Evolutionary conservation across 805 yeast genomes (phyloP).

Genomic region (Ogataea pignaliae): DNA sequence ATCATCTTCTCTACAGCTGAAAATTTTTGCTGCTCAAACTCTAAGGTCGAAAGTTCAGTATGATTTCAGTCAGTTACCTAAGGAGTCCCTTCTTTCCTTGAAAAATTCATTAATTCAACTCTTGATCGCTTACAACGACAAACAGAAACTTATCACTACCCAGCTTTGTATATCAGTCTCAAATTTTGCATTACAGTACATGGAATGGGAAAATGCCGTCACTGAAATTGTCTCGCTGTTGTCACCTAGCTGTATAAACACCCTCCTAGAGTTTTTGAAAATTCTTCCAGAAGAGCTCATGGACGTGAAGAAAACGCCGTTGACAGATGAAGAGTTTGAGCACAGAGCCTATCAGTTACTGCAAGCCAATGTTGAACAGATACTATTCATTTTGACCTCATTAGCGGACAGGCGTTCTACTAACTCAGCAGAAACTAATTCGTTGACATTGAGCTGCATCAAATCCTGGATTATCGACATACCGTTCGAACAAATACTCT

Average conservation of each 20-base stretch:
- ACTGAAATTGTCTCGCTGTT: constrained; percentile 57
- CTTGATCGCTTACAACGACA: constrained; percentile 44
- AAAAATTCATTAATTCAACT: constrained; percentile 64
- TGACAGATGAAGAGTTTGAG: constrained; percentile 77
- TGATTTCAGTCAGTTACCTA: constrained; percentile 76
- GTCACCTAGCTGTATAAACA: constrained; percentile 37
- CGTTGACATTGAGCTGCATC: constrained; percentile 65
- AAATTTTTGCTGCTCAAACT: constrained; percentile 89
- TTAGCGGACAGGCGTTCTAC: constrained; percentile 31
- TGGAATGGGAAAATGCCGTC: constrained; percentile 69
- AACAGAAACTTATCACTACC: constrained; percentile 59
- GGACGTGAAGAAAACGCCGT: constrained; percentile 69
- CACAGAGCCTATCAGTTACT: constrained; percentile 60
- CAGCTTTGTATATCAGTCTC: constrained; percentile 82
- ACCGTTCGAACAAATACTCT: constrained; percentile 64
- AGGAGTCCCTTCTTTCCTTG: constrained; percentile 50
- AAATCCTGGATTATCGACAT: constrained; percentile 90
- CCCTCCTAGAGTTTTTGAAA: constrained; percentile 73
- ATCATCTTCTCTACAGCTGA: constrained; percentile 44
- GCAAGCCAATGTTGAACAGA: constrained; percentile 60
- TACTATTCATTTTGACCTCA: constrained; percentile 57
- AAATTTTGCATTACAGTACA: constrained; percentile 72
- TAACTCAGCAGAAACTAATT: constrained; percentile 31
- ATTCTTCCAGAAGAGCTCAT: constrained; percentile 88
- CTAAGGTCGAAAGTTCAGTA: constrained; percentile 78